Base-by-base conservation (phyloP, 495 filamentous ascomycete species). In the Neurospora sp. region DNA sequence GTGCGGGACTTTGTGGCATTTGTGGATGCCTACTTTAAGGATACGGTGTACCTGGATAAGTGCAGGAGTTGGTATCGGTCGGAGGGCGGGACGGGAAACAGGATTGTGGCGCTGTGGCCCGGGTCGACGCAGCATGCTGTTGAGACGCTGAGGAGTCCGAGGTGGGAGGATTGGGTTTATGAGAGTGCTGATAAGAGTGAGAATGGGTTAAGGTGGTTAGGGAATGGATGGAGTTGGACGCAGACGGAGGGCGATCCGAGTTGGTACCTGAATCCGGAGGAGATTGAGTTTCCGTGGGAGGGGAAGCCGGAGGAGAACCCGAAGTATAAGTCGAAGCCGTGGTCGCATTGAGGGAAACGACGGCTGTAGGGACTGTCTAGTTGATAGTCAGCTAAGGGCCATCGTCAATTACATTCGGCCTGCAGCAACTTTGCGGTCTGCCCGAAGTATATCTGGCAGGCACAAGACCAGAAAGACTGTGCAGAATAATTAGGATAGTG, bases 11-110 rank as follows among this genome's bases (percentile, higher is more conserved):
- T 91, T 76, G 79, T 85, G 40, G 85, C 84, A 18, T 90, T 88
- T 76, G 87, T 86, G 62, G 86, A 89, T 70, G 80, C 83, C n/a
- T 92, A 90, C 77, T 91, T 92, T 75, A 83, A 86, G 70, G 80
- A 84, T 20, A 92, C 90, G 3, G 90, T 92, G 4, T 89, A 89
- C 82, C 84, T 86, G 14, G 88, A 89, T 12, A 84, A 88, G 39
- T 94, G 92, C 79, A 86, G 86, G 20, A 90, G 87, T n/a, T 94
- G 92, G 92, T 91, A 91, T 77, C 90, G 91, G 69, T 73, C 75
- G 16, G 76, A 78, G 37, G 78, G 80, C 9, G 80, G 79, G 46
- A 71, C 37, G 1, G 80, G 81, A 11, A 76, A 79, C n/a, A 78
- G 78, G 62, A 78, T 85, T 12, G 81, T 77, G 14, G 83, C 80